These are phyloP conservation scores for Candida corydali DNA, from an alignment of 805 yeast species.

Conservation along the genomic window DNA sequence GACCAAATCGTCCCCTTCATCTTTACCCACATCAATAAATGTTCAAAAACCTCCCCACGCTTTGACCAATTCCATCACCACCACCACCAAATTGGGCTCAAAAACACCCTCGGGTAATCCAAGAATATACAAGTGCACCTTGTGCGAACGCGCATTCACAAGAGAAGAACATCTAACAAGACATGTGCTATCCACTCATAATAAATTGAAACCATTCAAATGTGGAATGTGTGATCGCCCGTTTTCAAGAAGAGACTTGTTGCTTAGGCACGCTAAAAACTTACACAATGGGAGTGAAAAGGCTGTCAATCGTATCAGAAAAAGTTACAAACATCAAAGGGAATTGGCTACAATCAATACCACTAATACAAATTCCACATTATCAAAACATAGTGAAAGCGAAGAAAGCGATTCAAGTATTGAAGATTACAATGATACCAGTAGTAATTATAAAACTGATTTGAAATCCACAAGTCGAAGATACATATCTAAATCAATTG, in stretches of 20 bases:
- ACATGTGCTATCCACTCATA: constrained; percentile 40
- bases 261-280: constrained; percentile 42
- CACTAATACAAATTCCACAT: constrained; percentile 4
- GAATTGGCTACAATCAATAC: neutral
- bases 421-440: constrained; percentile 6
- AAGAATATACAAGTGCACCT: constrained; percentile 36
- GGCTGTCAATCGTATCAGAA: constrained; percentile 41
- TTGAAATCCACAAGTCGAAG: neutral
- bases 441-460: neutral
- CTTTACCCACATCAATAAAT: too few species aligned
- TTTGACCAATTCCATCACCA: neutral
- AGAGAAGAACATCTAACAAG: constrained; percentile 43
- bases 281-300: constrained; percentile 40
- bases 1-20: neutral
- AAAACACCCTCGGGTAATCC: constrained; percentile 44
- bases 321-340: constrained; percentile 25
- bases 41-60: neutral
- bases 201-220: constrained; percentile 40
- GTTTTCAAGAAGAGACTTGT: constrained; percentile 39
- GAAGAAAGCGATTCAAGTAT: constrained; percentile 5
- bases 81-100: constrained; percentile 28
- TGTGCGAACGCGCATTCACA: constrained; percentile 43
- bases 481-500: neutral
- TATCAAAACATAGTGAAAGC: constrained; percentile 4
- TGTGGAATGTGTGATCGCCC: constrained; percentile 44